These are phyloP conservation scores for Herpomyces periplanetae DNA, from an alignment of 2,329 filamentous ascomycete genomes.

Conservation along the genomic window DNA sequence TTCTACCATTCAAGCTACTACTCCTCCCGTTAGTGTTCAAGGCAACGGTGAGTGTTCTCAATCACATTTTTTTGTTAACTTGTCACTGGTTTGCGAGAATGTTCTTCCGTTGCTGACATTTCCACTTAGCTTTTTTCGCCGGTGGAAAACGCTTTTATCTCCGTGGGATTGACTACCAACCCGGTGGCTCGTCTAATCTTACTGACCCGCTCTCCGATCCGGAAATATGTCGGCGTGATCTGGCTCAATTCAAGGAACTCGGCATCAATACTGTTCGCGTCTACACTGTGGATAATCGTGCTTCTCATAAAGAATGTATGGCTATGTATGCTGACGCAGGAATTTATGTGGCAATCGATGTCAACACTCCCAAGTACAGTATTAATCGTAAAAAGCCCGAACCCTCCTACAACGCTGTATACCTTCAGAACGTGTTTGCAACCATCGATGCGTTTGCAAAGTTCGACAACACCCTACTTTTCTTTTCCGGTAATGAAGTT, in stretches of 20 bases:
- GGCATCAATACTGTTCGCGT: slow-evolving; percentile 71
- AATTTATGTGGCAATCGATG: slow-evolving; percentile 67
- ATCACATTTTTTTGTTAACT: not conserved
- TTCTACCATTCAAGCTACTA: slow-evolving; percentile 9
- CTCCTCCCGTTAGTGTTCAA: slow-evolving; percentile 18
- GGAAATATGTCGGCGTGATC: slow-evolving; percentile 46
- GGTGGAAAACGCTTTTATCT: slow-evolving; percentile 11
- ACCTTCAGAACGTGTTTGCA: slow-evolving; percentile 46
- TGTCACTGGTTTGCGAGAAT: slow-evolving; percentile 1
- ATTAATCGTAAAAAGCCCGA: slow-evolving; percentile 35
- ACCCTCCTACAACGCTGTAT: slow-evolving; percentile 46
- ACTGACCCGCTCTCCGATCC: slow-evolving; percentile 41
- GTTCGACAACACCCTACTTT: slow-evolving; percentile 54
- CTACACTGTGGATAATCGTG: slow-evolving; percentile 62
- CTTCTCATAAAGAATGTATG: slow-evolving; percentile 57
- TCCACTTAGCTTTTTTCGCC: slow-evolving; percentile 23
- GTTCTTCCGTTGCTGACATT: slow-evolving; percentile 5
- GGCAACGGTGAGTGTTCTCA: slow-evolving; percentile 14
- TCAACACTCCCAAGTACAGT: slow-evolving; percentile 53
- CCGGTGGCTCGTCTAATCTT: slow-evolving; percentile 18
- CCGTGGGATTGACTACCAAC: slow-evolving; percentile 2
- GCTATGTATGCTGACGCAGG: slow-evolving; percentile 32
- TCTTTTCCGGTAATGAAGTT: slow-evolving; percentile 65
- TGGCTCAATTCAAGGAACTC: slow-evolving; percentile 40
- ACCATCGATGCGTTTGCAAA: slow-evolving; percentile 47